A percentile compares a stretch with the other conserved stretches of the same genome.
Evolutionary conservation across 1,284 basidiomycete species (phyloP).

Genomic region (Rhodotorula sp.): DNA sequence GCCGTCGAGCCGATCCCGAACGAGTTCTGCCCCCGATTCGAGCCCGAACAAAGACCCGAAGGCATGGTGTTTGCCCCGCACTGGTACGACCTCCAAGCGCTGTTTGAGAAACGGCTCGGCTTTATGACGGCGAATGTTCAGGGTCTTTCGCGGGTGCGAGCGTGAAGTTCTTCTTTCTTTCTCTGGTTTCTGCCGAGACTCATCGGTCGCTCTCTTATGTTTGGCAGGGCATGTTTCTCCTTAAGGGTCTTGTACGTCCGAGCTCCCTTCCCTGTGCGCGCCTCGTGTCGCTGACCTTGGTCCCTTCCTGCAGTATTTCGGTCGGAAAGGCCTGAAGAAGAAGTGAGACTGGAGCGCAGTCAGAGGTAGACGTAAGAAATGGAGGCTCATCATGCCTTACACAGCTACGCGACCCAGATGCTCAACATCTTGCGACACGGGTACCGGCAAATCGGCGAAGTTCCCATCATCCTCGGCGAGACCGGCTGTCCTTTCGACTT

Average conservation of each 20-base stretch:
- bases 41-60: slow-evolving; percentile 58
- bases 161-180: neutral
- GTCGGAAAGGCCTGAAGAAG: slow-evolving; percentile 69
- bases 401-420: slow-evolving; percentile 69
- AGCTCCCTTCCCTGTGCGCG: no score
- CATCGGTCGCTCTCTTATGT: no score
- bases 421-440: slow-evolving; percentile 70
- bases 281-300: neutral
- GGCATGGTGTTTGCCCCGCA: slow-evolving; percentile 89
- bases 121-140: slow-evolving; percentile 87
- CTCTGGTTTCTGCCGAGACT: neutral
- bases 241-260: slow-evolving; percentile 59
- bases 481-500: slow-evolving; percentile 91
- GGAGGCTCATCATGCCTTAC: neutral
- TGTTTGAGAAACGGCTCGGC: slow-evolving; percentile 78
- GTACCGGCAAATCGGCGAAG: slow-evolving; percentile 68
- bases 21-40: slow-evolving; percentile 56
- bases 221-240: slow-evolving; percentile 74
- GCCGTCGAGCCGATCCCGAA: slow-evolving; percentile 86
- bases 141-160: slow-evolving; percentile 70
- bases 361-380: no score
- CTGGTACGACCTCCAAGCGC: slow-evolving; percentile 86
- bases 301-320: slow-evolving; percentile 64
- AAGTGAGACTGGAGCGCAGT: slow-evolving; percentile 54
- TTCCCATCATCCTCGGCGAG: slow-evolving; percentile 81